Conservation (phyloP, 805 yeast species). For the Metschnikowia kunwiensis region DNA sequence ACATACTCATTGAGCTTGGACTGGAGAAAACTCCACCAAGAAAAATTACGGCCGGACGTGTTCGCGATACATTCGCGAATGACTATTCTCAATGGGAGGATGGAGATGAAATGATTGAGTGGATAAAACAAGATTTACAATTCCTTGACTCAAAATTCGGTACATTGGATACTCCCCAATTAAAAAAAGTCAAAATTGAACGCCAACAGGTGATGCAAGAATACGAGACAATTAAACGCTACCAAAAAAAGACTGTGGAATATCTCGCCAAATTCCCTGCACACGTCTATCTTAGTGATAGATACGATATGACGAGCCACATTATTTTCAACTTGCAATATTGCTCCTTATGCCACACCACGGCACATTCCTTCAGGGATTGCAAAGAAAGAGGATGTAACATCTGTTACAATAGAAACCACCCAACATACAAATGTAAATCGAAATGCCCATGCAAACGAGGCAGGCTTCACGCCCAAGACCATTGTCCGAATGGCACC, state of each 20-base stretch:
- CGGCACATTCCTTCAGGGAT: slow-evolving; percentile 1
- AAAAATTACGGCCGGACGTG: not conserved
- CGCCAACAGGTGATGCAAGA: not conserved
- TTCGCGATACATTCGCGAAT: not conserved
- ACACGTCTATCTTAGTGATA: not conserved
- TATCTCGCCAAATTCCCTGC: not conserved
- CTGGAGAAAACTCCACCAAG: not conserved
- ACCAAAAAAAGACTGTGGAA: not conserved
- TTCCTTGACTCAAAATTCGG: not conserved
- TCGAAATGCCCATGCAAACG: not conserved
- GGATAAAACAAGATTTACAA: not conserved
- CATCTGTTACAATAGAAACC: not conserved
- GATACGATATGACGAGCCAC: not conserved
- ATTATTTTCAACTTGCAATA: not conserved
- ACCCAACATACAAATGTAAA: not conserved
- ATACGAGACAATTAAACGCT: not conserved
- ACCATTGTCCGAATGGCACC: not conserved
- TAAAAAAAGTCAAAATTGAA: not conserved
- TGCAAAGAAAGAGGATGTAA: not conserved
- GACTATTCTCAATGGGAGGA: not conserved
- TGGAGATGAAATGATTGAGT: not conserved
- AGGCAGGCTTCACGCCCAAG: not conserved
- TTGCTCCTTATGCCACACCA: slow-evolving; percentile 1
- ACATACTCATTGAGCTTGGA: not conserved
- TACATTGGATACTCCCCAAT: not conserved